phyloP scores from a whole-genome alignment of 208 protist genomes.

The Eutreptiella sp. region DNA sequence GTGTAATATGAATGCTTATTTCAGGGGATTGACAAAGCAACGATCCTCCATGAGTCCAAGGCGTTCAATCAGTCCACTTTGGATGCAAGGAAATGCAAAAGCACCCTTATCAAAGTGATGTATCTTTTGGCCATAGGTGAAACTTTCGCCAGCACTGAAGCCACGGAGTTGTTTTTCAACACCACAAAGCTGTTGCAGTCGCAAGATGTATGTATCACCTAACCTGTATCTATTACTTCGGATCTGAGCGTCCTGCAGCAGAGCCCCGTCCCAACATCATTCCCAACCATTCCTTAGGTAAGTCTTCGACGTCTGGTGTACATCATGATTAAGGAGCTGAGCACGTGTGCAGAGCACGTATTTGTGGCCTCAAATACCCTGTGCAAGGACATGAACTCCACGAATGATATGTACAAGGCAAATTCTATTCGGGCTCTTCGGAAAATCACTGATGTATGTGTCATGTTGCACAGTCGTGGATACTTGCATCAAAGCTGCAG shows the following conservation, averaged over 20 bases:
- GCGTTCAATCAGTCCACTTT: conserved; percentile 85
- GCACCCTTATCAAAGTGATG: conserved; percentile 87
- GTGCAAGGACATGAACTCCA: conserved; percentile 91
- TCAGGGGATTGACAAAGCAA: conserved; percentile 80
- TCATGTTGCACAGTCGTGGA: too few relatives aligned
- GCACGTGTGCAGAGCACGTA: conserved; percentile 77
- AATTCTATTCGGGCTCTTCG: conserved; percentile 88
- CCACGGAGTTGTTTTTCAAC: conserved; percentile 96
- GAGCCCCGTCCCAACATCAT: too few relatives aligned
- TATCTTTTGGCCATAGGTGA: conserved; percentile 88
- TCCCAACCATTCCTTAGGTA: too few relatives aligned
- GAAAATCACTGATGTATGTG: conserved; percentile 88
- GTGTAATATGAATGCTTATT: too few relatives aligned
- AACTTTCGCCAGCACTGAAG: conserved; percentile 79
- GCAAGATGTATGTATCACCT: too few relatives aligned
- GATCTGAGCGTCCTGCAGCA: too few relatives aligned
- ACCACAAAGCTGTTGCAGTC: conserved; percentile 97
- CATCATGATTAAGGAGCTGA: conserved; percentile 95
- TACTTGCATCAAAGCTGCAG: too few relatives aligned
- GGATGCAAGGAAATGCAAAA: conserved; percentile 67
- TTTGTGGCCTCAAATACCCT: conserved; percentile 96
- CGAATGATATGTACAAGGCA: conserved; percentile 79
- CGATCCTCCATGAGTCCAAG: conserved; percentile 86
- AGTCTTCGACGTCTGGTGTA: conserved; percentile 94
- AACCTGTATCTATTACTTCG: too few relatives aligned